These are phyloP conservation scores for Coemansia sp. DNA, from an alignment of 192 early-diverging fungal species.

Conservation along the genomic window DNA sequence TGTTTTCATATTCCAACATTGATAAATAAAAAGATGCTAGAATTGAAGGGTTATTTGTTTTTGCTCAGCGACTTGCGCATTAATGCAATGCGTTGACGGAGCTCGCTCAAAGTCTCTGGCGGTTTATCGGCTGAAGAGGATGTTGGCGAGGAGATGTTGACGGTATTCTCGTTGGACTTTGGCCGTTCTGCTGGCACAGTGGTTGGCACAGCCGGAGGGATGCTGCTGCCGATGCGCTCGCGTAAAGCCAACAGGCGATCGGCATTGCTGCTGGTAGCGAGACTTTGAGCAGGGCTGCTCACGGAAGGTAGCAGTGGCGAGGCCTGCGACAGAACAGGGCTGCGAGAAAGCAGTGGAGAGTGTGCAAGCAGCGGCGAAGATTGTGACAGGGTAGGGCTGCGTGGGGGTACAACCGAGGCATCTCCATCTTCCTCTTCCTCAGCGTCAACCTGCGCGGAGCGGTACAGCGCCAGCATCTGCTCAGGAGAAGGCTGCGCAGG, in stretches of 20 bases:
- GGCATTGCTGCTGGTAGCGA: neutral
- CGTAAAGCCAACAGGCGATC: constrained; percentile 24
- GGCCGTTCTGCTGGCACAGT: neutral
- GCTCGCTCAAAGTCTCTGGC: constrained; percentile 23
- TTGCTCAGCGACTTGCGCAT: constrained; percentile 29
- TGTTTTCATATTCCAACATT: neutral
- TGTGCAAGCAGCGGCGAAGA: neutral
- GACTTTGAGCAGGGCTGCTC: neutral
- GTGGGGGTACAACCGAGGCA: neutral
- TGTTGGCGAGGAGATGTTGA: neutral
- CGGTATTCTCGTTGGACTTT: neutral
- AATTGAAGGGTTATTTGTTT: neutral
- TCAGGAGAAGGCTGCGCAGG: constrained; percentile 10
- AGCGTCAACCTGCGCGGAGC: constrained; percentile 13
- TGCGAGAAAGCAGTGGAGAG: neutral
- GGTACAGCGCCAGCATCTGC: constrained; percentile 31
- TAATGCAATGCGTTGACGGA: constrained; percentile 16
- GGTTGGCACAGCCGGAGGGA: neutral
- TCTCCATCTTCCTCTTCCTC: neutral
- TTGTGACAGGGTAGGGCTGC: neutral
- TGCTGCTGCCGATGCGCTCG: constrained; percentile 20
- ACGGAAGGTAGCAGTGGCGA: neutral
- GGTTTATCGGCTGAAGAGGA: constrained; percentile 6
- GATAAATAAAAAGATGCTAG: neutral
- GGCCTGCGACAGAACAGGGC: neutral